phyloP scores from a whole-genome alignment of 345 rosid genomes.

The Euphorbia peplus region DNA sequence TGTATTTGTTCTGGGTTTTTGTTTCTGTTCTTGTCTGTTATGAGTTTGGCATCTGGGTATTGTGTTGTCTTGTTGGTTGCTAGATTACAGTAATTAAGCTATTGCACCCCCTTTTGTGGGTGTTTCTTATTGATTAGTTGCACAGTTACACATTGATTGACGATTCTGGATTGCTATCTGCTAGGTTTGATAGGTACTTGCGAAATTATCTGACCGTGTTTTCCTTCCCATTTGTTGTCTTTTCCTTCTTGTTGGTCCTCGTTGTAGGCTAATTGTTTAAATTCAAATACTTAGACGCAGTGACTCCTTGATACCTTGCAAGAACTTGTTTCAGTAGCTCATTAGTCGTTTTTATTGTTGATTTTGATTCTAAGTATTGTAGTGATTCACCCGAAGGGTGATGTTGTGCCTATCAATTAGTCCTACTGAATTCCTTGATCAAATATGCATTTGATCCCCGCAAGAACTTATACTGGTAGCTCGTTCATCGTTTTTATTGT shows the following conservation, averaged over 20 bases:
- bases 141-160: too few relatives aligned
- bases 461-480: too few relatives aligned
- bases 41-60: background rate
- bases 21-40: too few relatives aligned
- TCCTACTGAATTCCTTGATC: too few relatives aligned
- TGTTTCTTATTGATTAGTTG: background rate
- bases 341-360: background rate
- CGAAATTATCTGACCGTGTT: background rate
- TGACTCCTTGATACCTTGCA: background rate
- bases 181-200: background rate
- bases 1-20: background rate
- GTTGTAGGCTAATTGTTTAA: background rate
- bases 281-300: background rate
- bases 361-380: constrained; percentile 1
- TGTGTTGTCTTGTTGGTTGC: too few relatives aligned
- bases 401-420: too few relatives aligned
- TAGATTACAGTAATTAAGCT: too few relatives aligned
- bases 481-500: too few relatives aligned
- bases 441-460: too few relatives aligned
- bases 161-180: background rate
- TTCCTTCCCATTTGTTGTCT: background rate
- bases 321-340: background rate
- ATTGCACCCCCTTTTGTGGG: background rate
- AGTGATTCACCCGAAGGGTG: too few relatives aligned
- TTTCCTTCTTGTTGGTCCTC: background rate